phyloP scores from a whole-genome alignment of 768 basidiomycete genomes.

The Phaeotremella skinneri region DNA sequence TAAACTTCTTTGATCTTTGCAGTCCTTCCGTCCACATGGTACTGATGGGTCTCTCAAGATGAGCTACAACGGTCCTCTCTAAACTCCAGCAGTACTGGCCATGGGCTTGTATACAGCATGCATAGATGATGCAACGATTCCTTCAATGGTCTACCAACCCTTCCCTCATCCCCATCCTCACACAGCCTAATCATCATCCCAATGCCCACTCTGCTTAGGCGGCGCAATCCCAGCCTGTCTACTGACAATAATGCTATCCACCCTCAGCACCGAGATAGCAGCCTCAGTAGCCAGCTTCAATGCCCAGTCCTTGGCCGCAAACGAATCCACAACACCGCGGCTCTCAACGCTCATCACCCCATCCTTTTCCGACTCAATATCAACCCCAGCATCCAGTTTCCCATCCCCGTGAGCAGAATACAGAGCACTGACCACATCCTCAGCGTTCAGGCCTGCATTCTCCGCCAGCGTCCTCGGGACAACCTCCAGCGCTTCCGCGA shows the following conservation, averaged over 20 bases:
- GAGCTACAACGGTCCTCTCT: too few species aligned
- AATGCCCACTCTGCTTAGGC: slow-evolving; percentile 48
- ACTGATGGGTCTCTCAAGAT: too few species aligned
- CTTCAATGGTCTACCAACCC: background rate
- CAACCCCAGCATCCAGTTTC: slow-evolving; percentile 48
- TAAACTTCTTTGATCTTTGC: too few species aligned
- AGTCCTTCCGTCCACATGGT: too few species aligned
- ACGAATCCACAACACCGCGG: slow-evolving; percentile 74
- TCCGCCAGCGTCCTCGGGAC: slow-evolving; percentile 89
- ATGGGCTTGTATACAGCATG: slow-evolving; percentile 4
- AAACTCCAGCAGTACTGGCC: too few species aligned
- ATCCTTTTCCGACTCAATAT: slow-evolving; percentile 41
- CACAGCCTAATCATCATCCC: slow-evolving; percentile 44
- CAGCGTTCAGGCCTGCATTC: slow-evolving; percentile 86
- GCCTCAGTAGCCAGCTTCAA: slow-evolving; percentile 51
- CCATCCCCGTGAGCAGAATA: slow-evolving; percentile 82
- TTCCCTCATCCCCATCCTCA: background rate
- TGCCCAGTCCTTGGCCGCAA: slow-evolving; percentile 75
- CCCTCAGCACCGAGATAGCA: slow-evolving; percentile 61
- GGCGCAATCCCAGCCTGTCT: slow-evolving; percentile 56
- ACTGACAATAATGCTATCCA: slow-evolving; percentile 97
- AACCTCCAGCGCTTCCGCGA: slow-evolving; percentile 84
- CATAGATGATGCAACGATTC: background rate
- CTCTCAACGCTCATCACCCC: slow-evolving; percentile 32
- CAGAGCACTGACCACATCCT: slow-evolving; percentile 81